These are phyloP conservation scores for Linum usitatissimum DNA, from an alignment of 345 rosid species.

Conservation along the genomic window DNA sequence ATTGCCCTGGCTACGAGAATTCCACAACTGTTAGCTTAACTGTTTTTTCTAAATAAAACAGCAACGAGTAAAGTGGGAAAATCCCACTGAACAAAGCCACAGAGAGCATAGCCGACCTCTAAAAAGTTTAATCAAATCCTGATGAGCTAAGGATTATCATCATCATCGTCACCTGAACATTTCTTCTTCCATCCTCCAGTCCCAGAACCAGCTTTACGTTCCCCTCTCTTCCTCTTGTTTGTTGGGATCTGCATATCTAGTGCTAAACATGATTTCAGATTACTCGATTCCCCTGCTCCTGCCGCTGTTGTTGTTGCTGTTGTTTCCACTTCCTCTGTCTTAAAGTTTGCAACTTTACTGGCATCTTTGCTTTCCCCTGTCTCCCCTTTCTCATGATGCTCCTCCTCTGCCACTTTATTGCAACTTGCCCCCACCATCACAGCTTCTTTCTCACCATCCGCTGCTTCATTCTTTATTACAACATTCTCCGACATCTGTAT, in stretches of 20 bases:
- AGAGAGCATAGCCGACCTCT: neutral
- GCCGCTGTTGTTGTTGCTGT: slow-evolving; percentile 21
- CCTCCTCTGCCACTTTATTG: slow-evolving; percentile 24
- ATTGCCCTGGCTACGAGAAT: too few species aligned
- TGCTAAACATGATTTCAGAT: slow-evolving; percentile 60
- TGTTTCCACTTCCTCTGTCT: slow-evolving; percentile 22
- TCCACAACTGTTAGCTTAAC: too few species aligned
- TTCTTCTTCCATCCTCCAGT: slow-evolving; percentile 6
- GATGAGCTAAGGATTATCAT: neutral
- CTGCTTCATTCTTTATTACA: slow-evolving; percentile 40
- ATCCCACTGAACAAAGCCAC: neutral
- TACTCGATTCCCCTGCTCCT: slow-evolving; percentile 12
- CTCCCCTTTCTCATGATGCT: slow-evolving; percentile 27
- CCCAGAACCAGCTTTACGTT: slow-evolving; percentile 55
- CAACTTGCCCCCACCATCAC: slow-evolving; percentile 27
- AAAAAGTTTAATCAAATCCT: neutral
- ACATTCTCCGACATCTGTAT: slow-evolving; percentile 50
- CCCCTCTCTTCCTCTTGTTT: slow-evolving; percentile 85
- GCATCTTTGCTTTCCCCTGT: slow-evolving; percentile 49
- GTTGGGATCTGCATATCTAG: slow-evolving; percentile 55
- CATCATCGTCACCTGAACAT: slow-evolving; percentile 2
- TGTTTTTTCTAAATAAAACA: too few species aligned
- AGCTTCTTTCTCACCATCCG: slow-evolving; percentile 26
- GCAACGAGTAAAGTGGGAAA: neutral
- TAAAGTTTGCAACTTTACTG: slow-evolving; percentile 22